Conservation (phyloP, 768 basidiomycete genomes). For the Dioszegia crocea region DNA sequence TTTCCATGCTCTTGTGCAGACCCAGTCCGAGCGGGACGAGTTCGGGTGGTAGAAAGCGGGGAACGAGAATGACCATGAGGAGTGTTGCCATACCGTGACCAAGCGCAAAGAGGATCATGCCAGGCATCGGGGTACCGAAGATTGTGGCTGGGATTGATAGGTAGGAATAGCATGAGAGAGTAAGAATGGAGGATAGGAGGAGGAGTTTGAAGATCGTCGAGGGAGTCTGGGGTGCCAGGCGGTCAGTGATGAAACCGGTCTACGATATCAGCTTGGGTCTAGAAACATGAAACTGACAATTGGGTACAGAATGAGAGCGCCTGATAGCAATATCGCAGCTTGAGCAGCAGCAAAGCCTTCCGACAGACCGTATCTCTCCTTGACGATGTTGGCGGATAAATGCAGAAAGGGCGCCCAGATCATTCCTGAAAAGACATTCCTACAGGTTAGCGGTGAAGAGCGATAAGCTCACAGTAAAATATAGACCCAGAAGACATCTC, state of each 20-base stretch:
- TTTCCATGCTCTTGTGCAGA: constrained; percentile 31
- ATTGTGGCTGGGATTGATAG: constrained; percentile 13
- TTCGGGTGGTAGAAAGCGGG: constrained; percentile 16
- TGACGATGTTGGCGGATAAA: constrained; percentile 27
- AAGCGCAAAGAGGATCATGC: constrained; percentile 22
- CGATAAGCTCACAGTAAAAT: constrained; percentile 22
- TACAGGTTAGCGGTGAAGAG: constrained; percentile 11
- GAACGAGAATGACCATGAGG: constrained; percentile 31
- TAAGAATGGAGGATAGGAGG: constrained; percentile 22
- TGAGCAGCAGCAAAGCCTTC: constrained; percentile 17
- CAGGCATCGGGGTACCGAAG: constrained; percentile 18
- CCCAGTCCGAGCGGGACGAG: constrained; percentile 29
- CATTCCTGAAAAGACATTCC: constrained; percentile 27
- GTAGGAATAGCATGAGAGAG: constrained; percentile 21
- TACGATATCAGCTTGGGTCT: neutral
- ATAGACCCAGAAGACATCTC: constrained; percentile 36
- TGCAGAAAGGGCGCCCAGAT: constrained; percentile 37
- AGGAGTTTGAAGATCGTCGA: constrained; percentile 18
- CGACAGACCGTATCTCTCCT: constrained; percentile 20
- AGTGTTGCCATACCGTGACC: constrained; percentile 33
- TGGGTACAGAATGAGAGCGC: constrained; percentile 30
- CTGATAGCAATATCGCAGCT: constrained; percentile 32
- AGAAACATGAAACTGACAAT: constrained; percentile 7
- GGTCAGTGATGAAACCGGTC: constrained; percentile 20
- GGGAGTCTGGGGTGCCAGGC: constrained; percentile 12